Evolutionary conservation across 768 basidiomycete genomes (phyloP), one percentile per base, ranked within the genome.

Genomic region (Lactifluus pinguis): DNA sequence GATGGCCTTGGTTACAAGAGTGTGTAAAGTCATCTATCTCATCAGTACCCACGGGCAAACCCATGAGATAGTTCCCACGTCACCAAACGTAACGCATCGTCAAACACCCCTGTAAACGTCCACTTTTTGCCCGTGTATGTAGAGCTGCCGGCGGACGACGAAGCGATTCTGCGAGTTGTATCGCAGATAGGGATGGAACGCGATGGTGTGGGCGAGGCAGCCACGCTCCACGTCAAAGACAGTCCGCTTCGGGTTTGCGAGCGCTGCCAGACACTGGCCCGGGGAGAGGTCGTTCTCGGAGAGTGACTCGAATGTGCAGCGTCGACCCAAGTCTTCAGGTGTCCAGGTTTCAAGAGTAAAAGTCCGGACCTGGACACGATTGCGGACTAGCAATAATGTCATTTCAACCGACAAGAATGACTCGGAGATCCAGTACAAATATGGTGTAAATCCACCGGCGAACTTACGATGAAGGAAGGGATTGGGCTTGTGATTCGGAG

Each of bases 41-140:
- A 10, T 54, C 53, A 54, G 53, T 29, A 32, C n/a, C 25, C 25
- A 25, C 25, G n/a, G 25, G 25, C 17, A 10, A 19, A 19, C 45
- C 1, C 32, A 4, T 7, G n/a, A n/a, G 32, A 4, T 32, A 3
- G 36, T 29, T 53, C 48, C 10, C 11, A 47, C 39, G 52, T 49
- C 45, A 13, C 38, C 60, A 49, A n/a, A 17, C 42, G 38, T 21
- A 21, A 60, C 71, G 50, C 58, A 76, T 79, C 78, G 65, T 80
- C 80, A 52, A 79, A 79, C 38, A 80, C 73, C 10, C 73, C 79
- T 14, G 74, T 75, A 65, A 77, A 78, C 5, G 70, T 69, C 78
- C 80, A 80, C 13, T 57, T 65, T n/a, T 25, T 72, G 72, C 9
- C 73, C 76, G 9, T 68, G 68, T 13, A 80, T 54, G 54, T 70